A percentile compares a stretch with the other conserved stretches of the same genome.
phyloP scores from a whole-genome alignment of 2,329 filamentous ascomycete species.

The Nectriaceae sp. region DNA sequence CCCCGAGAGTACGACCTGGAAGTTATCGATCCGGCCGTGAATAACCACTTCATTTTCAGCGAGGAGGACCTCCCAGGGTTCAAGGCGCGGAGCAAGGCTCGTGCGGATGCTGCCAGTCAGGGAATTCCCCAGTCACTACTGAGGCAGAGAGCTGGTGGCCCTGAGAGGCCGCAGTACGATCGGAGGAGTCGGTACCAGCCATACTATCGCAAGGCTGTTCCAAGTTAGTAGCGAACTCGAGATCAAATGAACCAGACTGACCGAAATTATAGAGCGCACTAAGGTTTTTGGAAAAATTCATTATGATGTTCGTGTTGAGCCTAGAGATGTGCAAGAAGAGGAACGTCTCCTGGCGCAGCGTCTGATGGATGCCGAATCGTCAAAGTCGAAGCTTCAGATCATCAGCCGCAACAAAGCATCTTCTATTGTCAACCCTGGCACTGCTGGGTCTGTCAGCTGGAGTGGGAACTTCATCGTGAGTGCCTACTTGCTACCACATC shows the following conservation, averaged over 20 bases:
- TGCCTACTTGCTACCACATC: slow-evolving; percentile 12
- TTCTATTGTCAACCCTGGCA: slow-evolving; percentile 58
- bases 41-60: slow-evolving; percentile 89
- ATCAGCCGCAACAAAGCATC: slow-evolving; percentile 52
- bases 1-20: slow-evolving; percentile 88
- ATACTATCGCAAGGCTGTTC: slow-evolving; percentile 71
- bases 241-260: neutral
- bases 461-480: slow-evolving; percentile 59
- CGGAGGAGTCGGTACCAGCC: slow-evolving; percentile 53
- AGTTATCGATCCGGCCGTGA: slow-evolving; percentile 62
- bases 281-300: slow-evolving; percentile 70
- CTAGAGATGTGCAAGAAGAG: slow-evolving; percentile 71
- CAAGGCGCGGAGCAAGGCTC: slow-evolving; percentile 50
- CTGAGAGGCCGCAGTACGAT: slow-evolving; percentile 50
- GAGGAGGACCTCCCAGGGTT: slow-evolving; percentile 80
- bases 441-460: slow-evolving; percentile 39
- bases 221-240: slow-evolving; percentile 56
- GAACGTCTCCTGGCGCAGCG: slow-evolving; percentile 61
- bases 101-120: slow-evolving; percentile 56
- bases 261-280: slow-evolving; percentile 68
- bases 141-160: slow-evolving; percentile 41
- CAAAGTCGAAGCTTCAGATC: slow-evolving; percentile 51
- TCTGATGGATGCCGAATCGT: slow-evolving; percentile 52
- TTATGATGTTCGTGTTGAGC: slow-evolving; percentile 76
- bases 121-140: slow-evolving; percentile 61